Evolutionary conservation across 805 yeast species (phyloP).

Genomic region (Spathaspora boniae): DNA sequence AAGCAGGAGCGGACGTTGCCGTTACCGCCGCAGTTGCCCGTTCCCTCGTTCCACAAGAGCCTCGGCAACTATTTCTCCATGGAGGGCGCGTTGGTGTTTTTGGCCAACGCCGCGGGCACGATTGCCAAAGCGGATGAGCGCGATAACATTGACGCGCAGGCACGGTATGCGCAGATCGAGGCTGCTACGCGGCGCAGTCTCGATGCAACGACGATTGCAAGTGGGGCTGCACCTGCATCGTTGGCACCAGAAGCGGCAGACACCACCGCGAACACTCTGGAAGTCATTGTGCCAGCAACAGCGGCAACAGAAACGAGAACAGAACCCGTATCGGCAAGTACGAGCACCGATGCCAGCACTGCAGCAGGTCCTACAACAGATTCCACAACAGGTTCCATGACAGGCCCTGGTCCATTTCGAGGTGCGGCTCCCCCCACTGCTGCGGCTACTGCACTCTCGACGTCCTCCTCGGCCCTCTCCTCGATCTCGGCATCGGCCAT

Average conservation of each 20-base stretch:
- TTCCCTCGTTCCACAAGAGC: background rate
- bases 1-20: background rate
- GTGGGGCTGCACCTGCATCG: background rate
- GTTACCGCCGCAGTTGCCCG: constrained; percentile 1
- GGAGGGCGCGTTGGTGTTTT: constrained; percentile 64
- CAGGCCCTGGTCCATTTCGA: too few species aligned
- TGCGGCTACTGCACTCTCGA: too few species aligned
- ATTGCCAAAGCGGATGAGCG: constrained; percentile 67
- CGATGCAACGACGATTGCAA: background rate
- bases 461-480: too few species aligned
- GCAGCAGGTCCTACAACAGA: too few species aligned
- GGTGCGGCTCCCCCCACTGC: too few species aligned
- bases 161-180: constrained; percentile 47
- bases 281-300: too few species aligned
- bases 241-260: background rate
- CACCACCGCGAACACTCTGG: too few species aligned
- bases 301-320: too few species aligned
- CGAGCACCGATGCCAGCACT: too few species aligned
- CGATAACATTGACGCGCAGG: constrained; percentile 54
- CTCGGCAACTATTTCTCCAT: constrained; percentile 32
- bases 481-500: too few species aligned
- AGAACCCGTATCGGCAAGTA: too few species aligned
- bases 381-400: too few species aligned
- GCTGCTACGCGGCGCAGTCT: background rate
- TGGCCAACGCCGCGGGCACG: constrained; percentile 78